Evolutionary conservation across 129 eudicot species (phyloP).

Genomic region (Silybum marianum): DNA sequence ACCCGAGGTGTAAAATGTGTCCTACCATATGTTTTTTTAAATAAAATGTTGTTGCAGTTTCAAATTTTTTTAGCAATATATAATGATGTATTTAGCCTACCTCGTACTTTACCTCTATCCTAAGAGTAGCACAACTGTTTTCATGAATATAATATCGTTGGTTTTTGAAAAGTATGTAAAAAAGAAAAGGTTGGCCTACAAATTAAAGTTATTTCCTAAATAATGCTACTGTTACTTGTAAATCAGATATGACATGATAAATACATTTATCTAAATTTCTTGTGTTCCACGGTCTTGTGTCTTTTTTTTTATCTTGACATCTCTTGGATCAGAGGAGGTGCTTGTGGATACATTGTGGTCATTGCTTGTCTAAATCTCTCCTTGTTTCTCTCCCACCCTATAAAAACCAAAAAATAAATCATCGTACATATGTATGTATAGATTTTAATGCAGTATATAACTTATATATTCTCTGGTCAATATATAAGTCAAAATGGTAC

Average conservation of each 20-base stretch:
- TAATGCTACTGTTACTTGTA: neutral
- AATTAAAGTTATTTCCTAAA: neutral
- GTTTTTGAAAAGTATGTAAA: neutral
- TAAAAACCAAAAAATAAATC: neutral
- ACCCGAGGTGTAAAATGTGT: too few species aligned
- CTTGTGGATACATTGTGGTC: constrained; percentile 36
- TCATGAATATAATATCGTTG: neutral
- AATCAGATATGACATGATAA: neutral
- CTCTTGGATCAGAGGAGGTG: constrained; percentile 38
- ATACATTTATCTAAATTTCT: neutral
- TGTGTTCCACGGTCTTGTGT: neutral
- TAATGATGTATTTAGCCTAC: too few species aligned
- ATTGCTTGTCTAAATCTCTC: constrained; percentile 37
- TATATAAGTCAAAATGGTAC: constrained; percentile 11
- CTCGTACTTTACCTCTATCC: too few species aligned
- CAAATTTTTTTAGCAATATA: too few species aligned
- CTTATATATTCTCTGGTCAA: neutral
- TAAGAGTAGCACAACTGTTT: neutral
- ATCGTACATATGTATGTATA: neutral
- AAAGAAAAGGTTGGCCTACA: neutral
- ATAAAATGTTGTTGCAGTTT: too few species aligned
- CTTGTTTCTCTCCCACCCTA: constrained; percentile 42
- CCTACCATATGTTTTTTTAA: too few species aligned
- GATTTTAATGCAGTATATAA: neutral
- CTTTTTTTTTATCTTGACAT: constrained; percentile 30